phyloP scores from a whole-genome alignment of 2,329 filamentous ascomycete genomes.

The Aureobasidium mangrovei region DNA sequence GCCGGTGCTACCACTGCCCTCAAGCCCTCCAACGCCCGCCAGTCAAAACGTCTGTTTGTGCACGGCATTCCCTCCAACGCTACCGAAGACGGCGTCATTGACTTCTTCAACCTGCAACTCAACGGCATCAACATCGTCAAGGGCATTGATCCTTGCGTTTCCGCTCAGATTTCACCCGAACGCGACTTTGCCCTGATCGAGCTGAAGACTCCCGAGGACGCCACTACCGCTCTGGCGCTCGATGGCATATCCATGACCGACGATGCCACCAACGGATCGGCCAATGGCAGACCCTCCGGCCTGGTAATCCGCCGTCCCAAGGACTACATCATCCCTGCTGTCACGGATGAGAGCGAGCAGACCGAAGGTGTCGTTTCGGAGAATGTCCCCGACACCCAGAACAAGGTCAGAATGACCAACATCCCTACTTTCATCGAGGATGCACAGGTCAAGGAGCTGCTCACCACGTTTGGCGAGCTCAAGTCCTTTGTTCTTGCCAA shows the following conservation, averaged over 20 bases:
- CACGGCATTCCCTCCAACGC: slow-evolving; percentile 67
- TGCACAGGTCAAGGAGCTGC: slow-evolving; percentile 81
- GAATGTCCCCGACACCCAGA: slow-evolving; percentile 79
- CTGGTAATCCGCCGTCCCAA: slow-evolving; percentile 80
- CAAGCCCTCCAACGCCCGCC: slow-evolving; percentile 85
- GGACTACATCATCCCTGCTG: slow-evolving; percentile 88
- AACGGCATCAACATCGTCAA: slow-evolving; percentile 93
- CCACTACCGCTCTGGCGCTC: slow-evolving; percentile 82
- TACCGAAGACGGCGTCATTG: slow-evolving; percentile 66
- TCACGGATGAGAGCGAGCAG: slow-evolving; percentile 62
- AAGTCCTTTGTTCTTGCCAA: slow-evolving; percentile 89
- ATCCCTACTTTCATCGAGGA: slow-evolving; percentile 82
- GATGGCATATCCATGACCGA: slow-evolving; percentile 76
- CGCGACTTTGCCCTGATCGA: slow-evolving; percentile 77
- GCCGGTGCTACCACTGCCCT: slow-evolving; percentile 65
- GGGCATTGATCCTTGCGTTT: slow-evolving; percentile 72
- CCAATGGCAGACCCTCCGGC: slow-evolving; percentile 47
- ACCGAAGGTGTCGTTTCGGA: slow-evolving; percentile 70
- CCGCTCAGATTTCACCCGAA: slow-evolving; percentile 73
- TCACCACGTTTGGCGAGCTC: slow-evolving; percentile 84
- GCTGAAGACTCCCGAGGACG: slow-evolving; percentile 78
- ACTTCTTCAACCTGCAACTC: slow-evolving; percentile 93
- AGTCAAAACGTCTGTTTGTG: slow-evolving; percentile 84
- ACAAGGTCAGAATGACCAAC: slow-evolving; percentile 90
- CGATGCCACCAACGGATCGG: slow-evolving; percentile 39